Evolutionary conservation across 768 basidiomycete species (phyloP).

Genomic region (Austroboletus eburneus): DNA sequence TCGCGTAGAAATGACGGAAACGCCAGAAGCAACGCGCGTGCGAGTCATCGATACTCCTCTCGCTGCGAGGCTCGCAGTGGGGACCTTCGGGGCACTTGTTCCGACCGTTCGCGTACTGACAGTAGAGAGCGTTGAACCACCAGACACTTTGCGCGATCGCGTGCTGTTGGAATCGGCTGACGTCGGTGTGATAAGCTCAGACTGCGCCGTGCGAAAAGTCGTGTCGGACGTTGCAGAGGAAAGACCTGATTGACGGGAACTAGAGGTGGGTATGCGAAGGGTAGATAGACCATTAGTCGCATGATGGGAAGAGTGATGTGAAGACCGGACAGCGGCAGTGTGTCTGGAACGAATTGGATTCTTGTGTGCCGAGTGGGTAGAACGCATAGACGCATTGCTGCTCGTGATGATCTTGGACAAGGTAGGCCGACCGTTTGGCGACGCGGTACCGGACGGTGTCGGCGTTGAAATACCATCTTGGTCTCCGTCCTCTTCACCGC

Average conservation of each 20-base stretch:
- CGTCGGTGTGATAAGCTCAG: slow-evolving; percentile 28
- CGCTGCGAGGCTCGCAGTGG: background rate
- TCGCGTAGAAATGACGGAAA: slow-evolving; percentile 24
- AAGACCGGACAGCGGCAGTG: slow-evolving; percentile 20
- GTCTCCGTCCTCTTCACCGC: slow-evolving; percentile 8
- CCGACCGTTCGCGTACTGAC: slow-evolving; percentile 30
- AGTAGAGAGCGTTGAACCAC: slow-evolving; percentile 29
- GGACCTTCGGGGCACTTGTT: slow-evolving; percentile 18
- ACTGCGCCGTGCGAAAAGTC: slow-evolving; percentile 30
- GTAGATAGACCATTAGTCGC: slow-evolving; percentile 22
- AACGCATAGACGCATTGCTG: slow-evolving; percentile 22
- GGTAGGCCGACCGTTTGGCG: slow-evolving; percentile 22
- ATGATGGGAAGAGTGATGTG: slow-evolving; percentile 15
- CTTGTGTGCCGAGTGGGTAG: slow-evolving; percentile 13
- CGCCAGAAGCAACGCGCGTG: slow-evolving; percentile 25
- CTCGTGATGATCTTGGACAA: slow-evolving; percentile 26
- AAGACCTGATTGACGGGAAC: slow-evolving; percentile 24
- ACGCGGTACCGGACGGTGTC: slow-evolving; percentile 6
- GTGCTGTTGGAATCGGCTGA: slow-evolving; percentile 20
- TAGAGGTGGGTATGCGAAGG: slow-evolving; percentile 28
- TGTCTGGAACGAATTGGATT: slow-evolving; percentile 15
- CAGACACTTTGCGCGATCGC: slow-evolving; percentile 28
- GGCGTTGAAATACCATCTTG: slow-evolving; percentile 15
- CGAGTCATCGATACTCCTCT: background rate
- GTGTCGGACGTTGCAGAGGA: slow-evolving; percentile 30